A percentile compares a stretch with the other conserved stretches of the same genome.
Evolutionary conservation across 2,329 filamentous ascomycete genomes (phyloP).

Genomic region (Neophaeococcomyces aloes): DNA sequence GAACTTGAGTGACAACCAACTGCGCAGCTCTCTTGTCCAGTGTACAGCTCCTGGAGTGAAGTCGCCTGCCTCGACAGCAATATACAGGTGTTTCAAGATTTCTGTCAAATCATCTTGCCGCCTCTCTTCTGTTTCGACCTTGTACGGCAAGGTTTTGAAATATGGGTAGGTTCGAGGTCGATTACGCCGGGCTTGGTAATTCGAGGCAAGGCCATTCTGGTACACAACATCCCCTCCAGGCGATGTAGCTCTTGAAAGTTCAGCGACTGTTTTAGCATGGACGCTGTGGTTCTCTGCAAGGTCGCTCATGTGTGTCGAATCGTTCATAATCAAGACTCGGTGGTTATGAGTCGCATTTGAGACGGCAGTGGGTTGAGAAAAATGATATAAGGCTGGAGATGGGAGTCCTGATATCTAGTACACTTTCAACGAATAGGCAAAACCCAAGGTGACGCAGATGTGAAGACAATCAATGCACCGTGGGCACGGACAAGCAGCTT

Average conservation of each 20-base stretch:
- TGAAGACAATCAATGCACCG: neutral
- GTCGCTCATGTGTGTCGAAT: constrained; percentile 3
- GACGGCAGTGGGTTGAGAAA: neutral
- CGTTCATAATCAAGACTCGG: constrained; percentile 4
- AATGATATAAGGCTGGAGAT: neutral
- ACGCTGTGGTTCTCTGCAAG: neutral
- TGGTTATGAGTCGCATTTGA: constrained; percentile 4
- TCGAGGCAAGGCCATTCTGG: constrained; percentile 39
- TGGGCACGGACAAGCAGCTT: neutral
- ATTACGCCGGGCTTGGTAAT: constrained; percentile 55
- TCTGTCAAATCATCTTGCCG: constrained; percentile 70
- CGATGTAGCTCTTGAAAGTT: constrained; percentile 76
- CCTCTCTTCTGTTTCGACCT: constrained; percentile 67
- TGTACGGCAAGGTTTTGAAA: constrained; percentile 78
- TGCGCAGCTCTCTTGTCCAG: constrained; percentile 92
- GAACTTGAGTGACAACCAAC: constrained; percentile 95
- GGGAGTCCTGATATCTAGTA: neutral
- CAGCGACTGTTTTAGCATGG: constrained; percentile 30
- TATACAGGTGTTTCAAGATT: constrained; percentile 88
- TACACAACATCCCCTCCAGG: constrained; percentile 50
- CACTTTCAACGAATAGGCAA: constrained; percentile 1
- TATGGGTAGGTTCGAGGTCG: constrained; percentile 85
- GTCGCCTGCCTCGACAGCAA: constrained; percentile 82
- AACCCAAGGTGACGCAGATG: neutral
- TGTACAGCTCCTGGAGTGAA: constrained; percentile 88